phyloP scores from a whole-genome alignment of 2,329 filamentous ascomycete genomes.

The Aaosphaeria arxii region DNA sequence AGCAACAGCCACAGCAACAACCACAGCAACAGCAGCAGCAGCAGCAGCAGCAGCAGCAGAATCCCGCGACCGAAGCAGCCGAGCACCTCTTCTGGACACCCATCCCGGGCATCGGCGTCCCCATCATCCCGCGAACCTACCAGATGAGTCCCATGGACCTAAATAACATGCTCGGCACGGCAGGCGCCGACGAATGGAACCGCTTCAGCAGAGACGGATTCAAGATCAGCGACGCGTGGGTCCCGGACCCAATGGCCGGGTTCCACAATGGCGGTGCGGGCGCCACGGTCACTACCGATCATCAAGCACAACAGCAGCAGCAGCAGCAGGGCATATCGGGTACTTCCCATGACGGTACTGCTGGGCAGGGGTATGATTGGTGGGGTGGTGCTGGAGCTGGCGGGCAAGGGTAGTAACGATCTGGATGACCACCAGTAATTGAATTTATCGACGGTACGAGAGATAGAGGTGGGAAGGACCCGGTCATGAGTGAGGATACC shows the following conservation, averaged over 20 bases:
- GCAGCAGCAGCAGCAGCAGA: background rate
- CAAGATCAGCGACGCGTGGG: constrained; percentile 24
- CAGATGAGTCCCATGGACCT: constrained; percentile 32
- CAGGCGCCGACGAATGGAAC: constrained; percentile 25
- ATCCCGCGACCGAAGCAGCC: background rate
- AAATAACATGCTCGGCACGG: constrained; percentile 23
- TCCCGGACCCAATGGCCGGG: constrained; percentile 4
- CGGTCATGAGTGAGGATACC: too few species aligned
- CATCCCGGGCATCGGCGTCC: constrained; percentile 38
- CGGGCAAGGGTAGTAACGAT: too few species aligned
- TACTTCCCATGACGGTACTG: too few species aligned
- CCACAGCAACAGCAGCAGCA: background rate
- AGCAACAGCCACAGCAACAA: background rate
- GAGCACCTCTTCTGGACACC: constrained; percentile 36
- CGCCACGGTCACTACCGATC: too few species aligned
- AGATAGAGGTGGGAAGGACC: too few species aligned
- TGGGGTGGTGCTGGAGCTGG: too few species aligned
- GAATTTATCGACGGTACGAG: too few species aligned
- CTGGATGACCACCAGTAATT: too few species aligned
- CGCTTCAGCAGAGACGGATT: constrained; percentile 34
- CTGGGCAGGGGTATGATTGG: too few species aligned
- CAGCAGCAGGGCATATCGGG: too few species aligned
- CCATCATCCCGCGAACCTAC: constrained; percentile 26
- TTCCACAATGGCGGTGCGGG: too few species aligned
- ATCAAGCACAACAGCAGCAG: too few species aligned